Evolutionary conservation across 495 filamentous ascomycete species (phyloP), one percentile per base, ranked within the genome.

Genomic region (Lepraria neglecta): DNA sequence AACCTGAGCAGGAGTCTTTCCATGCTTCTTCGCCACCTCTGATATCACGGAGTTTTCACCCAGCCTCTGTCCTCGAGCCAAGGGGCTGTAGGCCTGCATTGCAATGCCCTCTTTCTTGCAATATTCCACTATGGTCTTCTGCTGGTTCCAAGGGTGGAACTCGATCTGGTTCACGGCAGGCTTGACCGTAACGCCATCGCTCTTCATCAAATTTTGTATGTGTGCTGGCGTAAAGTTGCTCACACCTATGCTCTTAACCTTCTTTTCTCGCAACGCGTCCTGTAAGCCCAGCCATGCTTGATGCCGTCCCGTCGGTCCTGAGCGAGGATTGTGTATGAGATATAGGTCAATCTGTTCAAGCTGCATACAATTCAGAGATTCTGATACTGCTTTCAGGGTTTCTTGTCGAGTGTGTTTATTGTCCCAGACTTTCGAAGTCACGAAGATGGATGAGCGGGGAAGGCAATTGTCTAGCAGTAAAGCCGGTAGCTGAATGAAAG

Each of bases 81-180:
- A 71, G 1, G 81, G 83, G 11, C 77, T 79, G 70, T 85, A 85
- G 1, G 80, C 82, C 51, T 80, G 77, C n/a, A 83, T 70, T 9
- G 80, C 68, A 54, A 86, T 85, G 19, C 74, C 75, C 61, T 83
- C 75, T 60, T 64, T 61, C 27, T 74, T 66, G 54, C 78, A 78
- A 60, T 66, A 83, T 24, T 74, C 61, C 6, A 80, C 57, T 24
- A 83, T 73, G 6, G 77, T 63, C 6, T 70, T 65, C 62, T 84
- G 81, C 56, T 79, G 77, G 1, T 80, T 80, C 76, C 79, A 88
- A 63, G 82, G 84, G 74, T 77, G 85, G 50, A 92, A 76, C 74
- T 96, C 91, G 70, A 95, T 86, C 77, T 96, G 90, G 81, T 95
- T 95, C 64, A 92, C 90, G 11, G 88, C 87, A 15, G 91, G 91